Evolutionary conservation across 768 basidiomycete species (phyloP).

Genomic region (Tulasnella sp.): DNA sequence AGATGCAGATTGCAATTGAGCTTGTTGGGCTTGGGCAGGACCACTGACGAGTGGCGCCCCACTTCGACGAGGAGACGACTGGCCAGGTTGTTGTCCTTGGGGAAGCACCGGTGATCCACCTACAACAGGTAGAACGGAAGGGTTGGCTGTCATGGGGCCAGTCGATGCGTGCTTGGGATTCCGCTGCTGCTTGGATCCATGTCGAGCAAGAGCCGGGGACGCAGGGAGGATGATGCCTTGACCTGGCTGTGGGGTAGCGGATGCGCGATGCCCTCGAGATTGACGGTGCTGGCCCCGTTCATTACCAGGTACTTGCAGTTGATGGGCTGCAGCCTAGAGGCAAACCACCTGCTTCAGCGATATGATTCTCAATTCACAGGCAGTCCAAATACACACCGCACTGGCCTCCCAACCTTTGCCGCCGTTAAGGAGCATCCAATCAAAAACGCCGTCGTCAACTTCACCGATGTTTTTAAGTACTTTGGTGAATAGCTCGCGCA

Average conservation of each 20-base stretch:
- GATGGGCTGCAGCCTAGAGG: slow-evolving; percentile 21
- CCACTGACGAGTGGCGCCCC: background rate
- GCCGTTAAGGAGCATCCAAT: slow-evolving; percentile 91
- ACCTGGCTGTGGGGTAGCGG: slow-evolving; percentile 7
- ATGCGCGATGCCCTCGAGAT: slow-evolving; percentile 15
- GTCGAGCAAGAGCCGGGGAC: slow-evolving; percentile 26
- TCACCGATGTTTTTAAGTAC: slow-evolving; percentile 83
- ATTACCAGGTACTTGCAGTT: slow-evolving; percentile 24
- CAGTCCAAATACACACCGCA: slow-evolving; percentile 2
- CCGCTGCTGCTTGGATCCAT: slow-evolving; percentile 25
- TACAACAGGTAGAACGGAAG: slow-evolving; percentile 4
- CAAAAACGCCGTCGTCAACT: slow-evolving; percentile 86
- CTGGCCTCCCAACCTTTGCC: slow-evolving; percentile 88
- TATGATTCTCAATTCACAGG: background rate
- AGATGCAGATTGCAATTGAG: background rate
- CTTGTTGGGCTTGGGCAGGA: background rate
- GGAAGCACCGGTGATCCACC: slow-evolving; percentile 8
- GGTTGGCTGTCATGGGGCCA: background rate
- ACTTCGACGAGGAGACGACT: background rate
- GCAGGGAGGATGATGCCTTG: slow-evolving; percentile 21
- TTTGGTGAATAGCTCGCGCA: slow-evolving; percentile 89
- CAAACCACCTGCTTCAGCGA: background rate
- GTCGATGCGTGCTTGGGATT: slow-evolving; percentile 20
- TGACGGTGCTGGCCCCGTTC: slow-evolving; percentile 22
- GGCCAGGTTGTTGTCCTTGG: background rate